Conservation (phyloP, 495 filamentous ascomycete genomes). For the Tuber microsphaerosporum region DNA sequence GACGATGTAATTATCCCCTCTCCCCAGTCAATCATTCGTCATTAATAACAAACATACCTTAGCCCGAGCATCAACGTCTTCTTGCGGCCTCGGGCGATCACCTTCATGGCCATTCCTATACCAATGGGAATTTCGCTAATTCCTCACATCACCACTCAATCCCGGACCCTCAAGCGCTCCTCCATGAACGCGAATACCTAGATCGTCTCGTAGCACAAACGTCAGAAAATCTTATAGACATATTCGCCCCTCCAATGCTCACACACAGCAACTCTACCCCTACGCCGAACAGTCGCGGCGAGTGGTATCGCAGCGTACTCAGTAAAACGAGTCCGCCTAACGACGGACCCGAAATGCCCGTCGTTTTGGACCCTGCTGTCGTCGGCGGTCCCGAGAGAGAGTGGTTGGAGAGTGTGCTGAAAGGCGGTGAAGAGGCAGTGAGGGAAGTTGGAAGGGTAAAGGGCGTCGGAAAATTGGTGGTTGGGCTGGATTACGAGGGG, state of each 20-base stretch:
- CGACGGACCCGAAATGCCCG: constrained; percentile 33
- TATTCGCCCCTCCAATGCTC: constrained; percentile 39
- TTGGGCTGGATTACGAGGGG: constrained; percentile 40
- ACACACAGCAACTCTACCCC: constrained; percentile 26
- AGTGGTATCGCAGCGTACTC: constrained; percentile 39
- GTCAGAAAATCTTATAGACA: constrained; percentile 42
- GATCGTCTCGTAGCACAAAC: constrained; percentile 40
- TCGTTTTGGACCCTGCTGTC: constrained; percentile 33
- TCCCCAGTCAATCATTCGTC: constrained; percentile 8
- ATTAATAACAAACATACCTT: constrained; percentile 4
- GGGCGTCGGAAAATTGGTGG: constrained; percentile 38
- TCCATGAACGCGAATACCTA: constrained; percentile 42
- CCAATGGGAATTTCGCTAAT: constrained; percentile 23
- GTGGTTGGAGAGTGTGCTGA: constrained; percentile 37
- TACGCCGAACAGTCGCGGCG: constrained; percentile 34
- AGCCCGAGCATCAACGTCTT: constrained; percentile 32
- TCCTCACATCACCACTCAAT: constrained; percentile 30
- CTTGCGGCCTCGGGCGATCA: constrained; percentile 31
- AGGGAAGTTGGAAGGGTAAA: constrained; percentile 39
- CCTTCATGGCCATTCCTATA: constrained; percentile 13
- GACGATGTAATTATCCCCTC: constrained; percentile 27
- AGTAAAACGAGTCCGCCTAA: constrained; percentile 35
- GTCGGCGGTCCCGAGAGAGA: constrained; percentile 37
- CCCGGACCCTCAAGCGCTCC: constrained; percentile 31
- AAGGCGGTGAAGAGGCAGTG: constrained; percentile 39